Conservation (phyloP, 192 early-diverging fungal species). For the Coemansia sp. region DNA sequence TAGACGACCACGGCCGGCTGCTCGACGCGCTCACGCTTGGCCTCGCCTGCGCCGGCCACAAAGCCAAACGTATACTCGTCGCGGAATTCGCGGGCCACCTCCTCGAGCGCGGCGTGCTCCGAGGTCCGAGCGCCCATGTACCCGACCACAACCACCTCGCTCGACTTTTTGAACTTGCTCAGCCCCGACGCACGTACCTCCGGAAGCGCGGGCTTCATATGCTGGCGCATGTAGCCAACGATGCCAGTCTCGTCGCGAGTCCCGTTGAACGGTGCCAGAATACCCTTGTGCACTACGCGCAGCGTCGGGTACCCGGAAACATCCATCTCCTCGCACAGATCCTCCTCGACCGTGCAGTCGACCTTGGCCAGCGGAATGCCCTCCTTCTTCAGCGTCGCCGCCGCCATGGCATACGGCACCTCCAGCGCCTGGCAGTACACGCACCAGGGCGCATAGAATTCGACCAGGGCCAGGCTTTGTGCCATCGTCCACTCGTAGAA, state of each 20-base stretch:
- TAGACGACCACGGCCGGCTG: conserved; percentile 71
- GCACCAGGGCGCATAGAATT: conserved; percentile 96
- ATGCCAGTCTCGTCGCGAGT: conserved; percentile 80
- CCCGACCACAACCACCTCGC: conserved; percentile 80
- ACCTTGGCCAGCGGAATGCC: conserved; percentile 84
- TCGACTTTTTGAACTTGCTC: conserved; percentile 62
- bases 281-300: conserved; percentile 74
- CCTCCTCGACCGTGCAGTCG: conserved; percentile 85
- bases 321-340: conserved; percentile 69
- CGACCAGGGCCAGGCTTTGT: conserved; percentile 73
- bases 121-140: conserved; percentile 57
- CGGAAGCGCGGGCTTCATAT: conserved; percentile 70
- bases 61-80: conserved; percentile 84
- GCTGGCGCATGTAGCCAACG: conserved; percentile 87
- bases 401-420: conserved; percentile 89
- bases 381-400: conserved; percentile 67
- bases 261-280: conserved; percentile 69
- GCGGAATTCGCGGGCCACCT: conserved; percentile 66
- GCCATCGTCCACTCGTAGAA: conserved; percentile 58
- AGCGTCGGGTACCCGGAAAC: conserved; percentile 88
- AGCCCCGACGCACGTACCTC: conserved; percentile 58
- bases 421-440: conserved; percentile 81
- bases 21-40: conserved; percentile 51
- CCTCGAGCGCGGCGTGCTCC: conserved; percentile 58
- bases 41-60: conserved; percentile 53